These are phyloP conservation scores for Smallanthus sonchifolius DNA, from an alignment of 129 eudicot species.

Conservation along the genomic window DNA sequence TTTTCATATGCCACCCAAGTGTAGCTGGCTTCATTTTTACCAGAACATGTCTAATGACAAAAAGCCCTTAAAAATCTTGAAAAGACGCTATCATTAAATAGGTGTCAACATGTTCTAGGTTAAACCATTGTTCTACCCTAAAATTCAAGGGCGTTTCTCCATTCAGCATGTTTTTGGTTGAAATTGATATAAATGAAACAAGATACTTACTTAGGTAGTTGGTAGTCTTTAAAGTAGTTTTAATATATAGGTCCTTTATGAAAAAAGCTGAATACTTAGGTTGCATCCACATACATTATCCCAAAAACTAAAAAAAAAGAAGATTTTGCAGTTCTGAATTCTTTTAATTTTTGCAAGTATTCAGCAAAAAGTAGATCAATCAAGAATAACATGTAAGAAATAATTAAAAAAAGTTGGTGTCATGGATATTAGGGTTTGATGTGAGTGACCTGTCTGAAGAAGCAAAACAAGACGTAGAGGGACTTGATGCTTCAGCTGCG, in stretches of 20 bases:
- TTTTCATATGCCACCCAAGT: neutral
- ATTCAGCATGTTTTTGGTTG: neutral
- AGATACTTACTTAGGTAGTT: neutral
- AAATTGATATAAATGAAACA: neutral
- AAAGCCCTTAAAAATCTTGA: neutral
- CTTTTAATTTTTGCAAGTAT: conserved; percentile 4
- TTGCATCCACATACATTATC: neutral
- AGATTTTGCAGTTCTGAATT: neutral
- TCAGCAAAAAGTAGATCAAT: conserved; percentile 6
- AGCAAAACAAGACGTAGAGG: conserved; percentile 58
- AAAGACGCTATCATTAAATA: neutral
- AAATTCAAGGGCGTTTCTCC: neutral
- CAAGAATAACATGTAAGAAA: conserved; percentile 16
- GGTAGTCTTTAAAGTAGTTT: neutral
- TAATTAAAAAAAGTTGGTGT: neutral
- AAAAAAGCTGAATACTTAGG: neutral
- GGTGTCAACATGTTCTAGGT: neutral
- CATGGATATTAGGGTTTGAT: conserved; percentile 62
- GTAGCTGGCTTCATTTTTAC: neutral
- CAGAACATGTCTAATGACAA: neutral
- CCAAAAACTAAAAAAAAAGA: conserved; percentile 3
- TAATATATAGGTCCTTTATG: neutral
- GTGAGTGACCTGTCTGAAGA: conserved; percentile 71
- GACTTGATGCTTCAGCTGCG: conserved; percentile 76
- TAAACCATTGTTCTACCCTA: neutral